Evolutionary conservation across 768 basidiomycete species (phyloP).

Genomic region (Rhodotorula diobovata): DNA sequence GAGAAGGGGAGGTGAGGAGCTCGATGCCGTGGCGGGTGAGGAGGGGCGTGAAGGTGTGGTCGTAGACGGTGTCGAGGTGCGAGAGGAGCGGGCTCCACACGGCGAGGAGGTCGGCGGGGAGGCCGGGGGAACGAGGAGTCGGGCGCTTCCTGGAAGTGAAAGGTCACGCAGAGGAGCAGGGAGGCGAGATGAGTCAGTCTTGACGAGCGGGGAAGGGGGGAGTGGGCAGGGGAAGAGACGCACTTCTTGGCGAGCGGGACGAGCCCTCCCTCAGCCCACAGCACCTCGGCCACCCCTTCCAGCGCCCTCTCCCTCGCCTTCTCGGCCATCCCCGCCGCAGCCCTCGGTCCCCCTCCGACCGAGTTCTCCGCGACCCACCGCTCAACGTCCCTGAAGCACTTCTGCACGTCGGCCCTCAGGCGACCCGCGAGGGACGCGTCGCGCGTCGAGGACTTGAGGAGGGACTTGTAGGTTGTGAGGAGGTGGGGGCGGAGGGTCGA

Average conservation of each 20-base stretch:
- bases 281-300: constrained; percentile 61
- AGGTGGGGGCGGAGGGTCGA: constrained; percentile 58
- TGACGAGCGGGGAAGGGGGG: not conserved
- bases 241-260: constrained; percentile 83
- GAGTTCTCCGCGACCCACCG: constrained; percentile 61
- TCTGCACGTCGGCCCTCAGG: constrained; percentile 55
- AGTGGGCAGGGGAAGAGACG: constrained; percentile 33
- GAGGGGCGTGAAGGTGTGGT: not conserved
- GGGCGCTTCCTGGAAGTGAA: constrained; percentile 29
- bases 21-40: constrained; percentile 3
- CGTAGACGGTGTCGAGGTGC: constrained; percentile 9
- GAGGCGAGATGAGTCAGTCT: not conserved
- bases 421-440: constrained; percentile 61
- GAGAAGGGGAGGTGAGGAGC: not conserved
- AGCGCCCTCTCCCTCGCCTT: constrained; percentile 63
- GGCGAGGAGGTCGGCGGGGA: not conserved
- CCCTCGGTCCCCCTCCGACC: constrained; percentile 48
- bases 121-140: constrained; percentile 4
- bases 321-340: constrained; percentile 59
- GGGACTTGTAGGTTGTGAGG: constrained; percentile 67
- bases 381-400: constrained; percentile 62
- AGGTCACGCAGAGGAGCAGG: no score
- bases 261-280: constrained; percentile 62
- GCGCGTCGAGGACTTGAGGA: constrained; percentile 60
- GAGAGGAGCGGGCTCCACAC: constrained; percentile 15